phyloP scores from a whole-genome alignment of 2,329 filamentous ascomycete genomes.

The Trichophaea hybrida region DNA sequence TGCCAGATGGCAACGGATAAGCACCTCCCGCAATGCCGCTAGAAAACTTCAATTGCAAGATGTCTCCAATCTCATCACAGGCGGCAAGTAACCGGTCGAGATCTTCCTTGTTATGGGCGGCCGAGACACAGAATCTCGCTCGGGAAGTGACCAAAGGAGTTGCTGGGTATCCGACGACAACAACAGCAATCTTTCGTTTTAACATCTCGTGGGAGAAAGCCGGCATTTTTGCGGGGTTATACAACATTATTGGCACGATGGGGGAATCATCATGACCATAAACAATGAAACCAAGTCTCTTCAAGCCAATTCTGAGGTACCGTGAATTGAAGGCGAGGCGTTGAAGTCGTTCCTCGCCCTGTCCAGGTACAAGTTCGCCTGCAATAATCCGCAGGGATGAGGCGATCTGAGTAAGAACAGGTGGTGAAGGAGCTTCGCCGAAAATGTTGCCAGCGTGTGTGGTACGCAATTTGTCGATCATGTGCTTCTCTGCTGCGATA shows the following conservation, averaged over 20 bases:
- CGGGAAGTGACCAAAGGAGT: slow-evolving; percentile 90
- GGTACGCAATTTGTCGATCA: slow-evolving; percentile 80
- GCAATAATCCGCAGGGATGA: slow-evolving; percentile 76
- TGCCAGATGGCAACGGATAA: slow-evolving; percentile 56
- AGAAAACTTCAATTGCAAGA: slow-evolving; percentile 93
- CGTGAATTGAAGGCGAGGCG: slow-evolving; percentile 96
- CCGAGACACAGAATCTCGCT: slow-evolving; percentile 87
- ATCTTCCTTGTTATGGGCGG: slow-evolving; percentile 96
- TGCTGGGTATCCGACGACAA: slow-evolving; percentile 92
- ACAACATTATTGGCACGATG: slow-evolving; percentile 85
- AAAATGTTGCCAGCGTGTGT: slow-evolving; percentile 77
- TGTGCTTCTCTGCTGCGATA: slow-evolving; percentile 71
- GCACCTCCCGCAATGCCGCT: slow-evolving; percentile 84
- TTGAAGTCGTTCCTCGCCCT: slow-evolving; percentile 89
- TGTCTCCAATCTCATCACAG: slow-evolving; percentile 82
- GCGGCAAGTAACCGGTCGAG: slow-evolving; percentile 77
- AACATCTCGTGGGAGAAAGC: slow-evolving; percentile 99
- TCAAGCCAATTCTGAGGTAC: slow-evolving; percentile 92
- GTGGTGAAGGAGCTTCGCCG: slow-evolving; percentile 75
- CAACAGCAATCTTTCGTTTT: slow-evolving; percentile 90
- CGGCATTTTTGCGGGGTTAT: slow-evolving; percentile 97
- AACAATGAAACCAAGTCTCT: slow-evolving; percentile 90
- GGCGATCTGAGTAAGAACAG: slow-evolving; percentile 80
- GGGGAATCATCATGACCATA: slow-evolving; percentile 97
- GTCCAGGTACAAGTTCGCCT: slow-evolving; percentile 73